Percentiles rank a stretch among this genome's conserved stretches.
Evolutionary conservation across 805 yeast species (phyloP).

Genomic region (Nakazawaea siamensis): DNA sequence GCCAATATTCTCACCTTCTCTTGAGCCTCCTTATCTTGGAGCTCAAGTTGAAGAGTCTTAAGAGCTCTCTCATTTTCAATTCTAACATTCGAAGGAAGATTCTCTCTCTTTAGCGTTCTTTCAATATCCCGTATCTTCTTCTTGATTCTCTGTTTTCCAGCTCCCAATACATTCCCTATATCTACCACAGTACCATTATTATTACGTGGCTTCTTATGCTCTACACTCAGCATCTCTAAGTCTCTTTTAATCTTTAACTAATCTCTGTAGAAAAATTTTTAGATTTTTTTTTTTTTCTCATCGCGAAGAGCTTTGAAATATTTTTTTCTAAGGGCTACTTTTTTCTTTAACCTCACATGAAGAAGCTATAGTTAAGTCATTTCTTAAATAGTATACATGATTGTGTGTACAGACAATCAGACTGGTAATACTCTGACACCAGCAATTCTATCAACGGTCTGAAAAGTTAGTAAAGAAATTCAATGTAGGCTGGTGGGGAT

Average conservation of each 20-base stretch:
- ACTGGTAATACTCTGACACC: conserved; percentile 65
- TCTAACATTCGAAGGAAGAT: conserved; percentile 46
- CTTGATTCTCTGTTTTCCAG: conserved; percentile 29
- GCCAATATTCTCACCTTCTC: conserved; percentile 36
- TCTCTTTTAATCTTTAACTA: no score
- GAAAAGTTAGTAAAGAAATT: conserved; percentile 1
- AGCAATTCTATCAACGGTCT: conserved; percentile 47
- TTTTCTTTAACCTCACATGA: no score
- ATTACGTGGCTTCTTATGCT: no score
- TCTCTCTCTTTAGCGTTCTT: conserved; percentile 51
- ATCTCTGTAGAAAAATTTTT: no score
- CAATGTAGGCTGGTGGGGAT: background rate
- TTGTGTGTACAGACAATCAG: no score
- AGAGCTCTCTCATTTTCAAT: conserved; percentile 38
- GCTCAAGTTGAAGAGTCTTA: conserved; percentile 37
- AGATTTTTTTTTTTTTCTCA: no score
- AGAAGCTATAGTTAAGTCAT: no score
- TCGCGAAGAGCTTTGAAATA: no score
- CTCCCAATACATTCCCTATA: background rate
- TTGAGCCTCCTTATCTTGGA: conserved; percentile 30
- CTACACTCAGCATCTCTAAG: no score
- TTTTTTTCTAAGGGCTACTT: no score
- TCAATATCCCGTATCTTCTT: conserved; percentile 84
- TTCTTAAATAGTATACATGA: no score
- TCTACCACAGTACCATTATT: background rate